phyloP scores from a whole-genome alignment of 352 stramenopile species.

The Pythium aphanidermatum region DNA sequence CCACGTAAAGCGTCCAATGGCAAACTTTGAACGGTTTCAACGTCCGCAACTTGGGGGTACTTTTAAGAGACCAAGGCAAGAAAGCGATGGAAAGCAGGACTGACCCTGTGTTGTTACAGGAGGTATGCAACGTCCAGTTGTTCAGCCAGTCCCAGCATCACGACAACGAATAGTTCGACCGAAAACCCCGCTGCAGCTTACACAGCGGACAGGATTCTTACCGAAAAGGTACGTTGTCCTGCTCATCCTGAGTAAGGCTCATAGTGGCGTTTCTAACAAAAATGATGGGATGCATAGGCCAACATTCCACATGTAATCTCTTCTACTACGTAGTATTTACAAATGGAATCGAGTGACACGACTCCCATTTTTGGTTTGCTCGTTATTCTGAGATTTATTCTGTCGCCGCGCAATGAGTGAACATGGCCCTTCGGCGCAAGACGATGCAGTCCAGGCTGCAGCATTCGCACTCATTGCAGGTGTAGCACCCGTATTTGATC shows the following conservation, averaged over 20 bases:
- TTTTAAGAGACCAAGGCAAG: too few species aligned
- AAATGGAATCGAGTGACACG: not conserved
- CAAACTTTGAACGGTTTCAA: constrained; percentile 59
- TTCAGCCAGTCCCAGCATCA: constrained; percentile 34
- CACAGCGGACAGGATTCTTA: constrained; percentile 53
- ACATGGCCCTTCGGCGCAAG: too few species aligned
- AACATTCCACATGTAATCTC: constrained; percentile 15
- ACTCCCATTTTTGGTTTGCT: not conserved
- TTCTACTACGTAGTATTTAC: not conserved
- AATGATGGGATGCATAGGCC: constrained; percentile 3
- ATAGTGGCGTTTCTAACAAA: too few species aligned
- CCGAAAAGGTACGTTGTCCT: constrained; percentile 60
- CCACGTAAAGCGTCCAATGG: constrained; percentile 37
- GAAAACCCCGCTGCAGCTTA: constrained; percentile 63
- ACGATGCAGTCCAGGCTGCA: not conserved
- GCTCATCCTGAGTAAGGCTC: too few species aligned
- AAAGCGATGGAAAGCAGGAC: not conserved
- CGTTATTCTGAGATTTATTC: constrained; percentile 2
- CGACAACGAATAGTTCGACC: constrained; percentile 55
- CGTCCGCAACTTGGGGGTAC: constrained; percentile 48
- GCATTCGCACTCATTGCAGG: constrained; percentile 14
- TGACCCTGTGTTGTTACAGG: constrained; percentile 4
- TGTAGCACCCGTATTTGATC: constrained; percentile 13
- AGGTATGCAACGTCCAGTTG: constrained; percentile 20
- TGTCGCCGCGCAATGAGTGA: not conserved